Conservation (phyloP, 495 filamentous ascomycete genomes). For the Annulohypoxylon bovei region DNA sequence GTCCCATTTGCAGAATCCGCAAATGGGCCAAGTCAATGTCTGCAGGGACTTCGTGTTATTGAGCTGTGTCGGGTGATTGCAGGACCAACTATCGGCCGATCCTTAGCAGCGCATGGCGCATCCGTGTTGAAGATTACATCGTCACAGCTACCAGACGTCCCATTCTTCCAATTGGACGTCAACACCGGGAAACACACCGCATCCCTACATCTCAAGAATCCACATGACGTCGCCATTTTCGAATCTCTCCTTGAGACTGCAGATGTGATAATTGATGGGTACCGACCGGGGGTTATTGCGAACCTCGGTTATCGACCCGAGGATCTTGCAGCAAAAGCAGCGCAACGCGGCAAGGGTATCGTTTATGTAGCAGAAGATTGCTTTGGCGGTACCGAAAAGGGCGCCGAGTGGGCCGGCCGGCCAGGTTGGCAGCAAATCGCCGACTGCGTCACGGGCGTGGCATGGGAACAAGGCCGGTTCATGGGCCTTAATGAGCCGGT, state of each 20-base stretch:
- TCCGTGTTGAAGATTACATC: constrained; percentile 77
- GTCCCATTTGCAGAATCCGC: constrained; percentile 60
- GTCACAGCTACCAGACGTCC: constrained; percentile 73
- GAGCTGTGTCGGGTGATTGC: constrained; percentile 75
- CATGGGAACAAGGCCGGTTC: constrained; percentile 77
- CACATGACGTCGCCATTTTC: constrained; percentile 64
- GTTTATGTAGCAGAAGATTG: constrained; percentile 80
- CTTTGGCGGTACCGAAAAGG: constrained; percentile 61
- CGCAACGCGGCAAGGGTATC: constrained; percentile 65
- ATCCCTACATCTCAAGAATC: constrained; percentile 66
- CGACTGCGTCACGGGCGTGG: constrained; percentile 63
- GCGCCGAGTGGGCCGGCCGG: constrained; percentile 60
- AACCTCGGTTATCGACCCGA: constrained; percentile 70
- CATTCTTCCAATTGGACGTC: constrained; percentile 82
- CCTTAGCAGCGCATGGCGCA: constrained; percentile 73
- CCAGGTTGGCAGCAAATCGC: constrained; percentile 70
- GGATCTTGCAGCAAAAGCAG: constrained; percentile 61
- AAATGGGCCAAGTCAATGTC: constrained; percentile 61
- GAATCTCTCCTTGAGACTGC: constrained; percentile 66
- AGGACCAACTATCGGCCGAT: constrained; percentile 71
- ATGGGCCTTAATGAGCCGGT: constrained; percentile 76
- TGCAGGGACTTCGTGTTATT: constrained; percentile 67
- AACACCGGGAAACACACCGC: constrained; percentile 73
- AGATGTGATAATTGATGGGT: constrained; percentile 72
- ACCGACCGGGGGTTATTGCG: constrained; percentile 72